Evolutionary conservation across 805 yeast genomes (phyloP).

Genomic region (Saccharomyces kudriavzevii): DNA sequence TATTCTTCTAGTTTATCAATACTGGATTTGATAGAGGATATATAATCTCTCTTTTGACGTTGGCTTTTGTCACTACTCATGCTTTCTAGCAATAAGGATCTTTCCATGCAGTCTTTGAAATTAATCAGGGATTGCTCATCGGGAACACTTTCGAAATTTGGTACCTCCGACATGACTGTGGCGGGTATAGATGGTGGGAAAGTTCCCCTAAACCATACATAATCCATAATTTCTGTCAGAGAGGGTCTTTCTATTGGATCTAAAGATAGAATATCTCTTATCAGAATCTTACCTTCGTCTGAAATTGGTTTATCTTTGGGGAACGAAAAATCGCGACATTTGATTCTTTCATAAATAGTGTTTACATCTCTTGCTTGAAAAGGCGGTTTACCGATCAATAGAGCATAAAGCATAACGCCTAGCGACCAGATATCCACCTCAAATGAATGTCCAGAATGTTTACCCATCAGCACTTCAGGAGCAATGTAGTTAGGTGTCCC

Average conservation of each 20-base stretch:
- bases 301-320: constrained; percentile 64
- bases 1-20: constrained; percentile 24
- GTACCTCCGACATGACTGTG: constrained; percentile 39
- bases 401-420: constrained; percentile 92
- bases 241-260: constrained; percentile 79
- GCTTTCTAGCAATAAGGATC: constrained; percentile 42
- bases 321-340: constrained; percentile 68
- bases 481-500: constrained; percentile 99
- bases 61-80: neutral
- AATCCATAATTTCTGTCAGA: constrained; percentile 66
- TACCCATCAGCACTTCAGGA: constrained; percentile 91
- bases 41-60: neutral
- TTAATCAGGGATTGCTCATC: constrained; percentile 57
- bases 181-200: constrained; percentile 69
- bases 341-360: constrained; percentile 85
- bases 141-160: constrained; percentile 53
- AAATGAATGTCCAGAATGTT: constrained; percentile 79
- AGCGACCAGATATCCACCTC: constrained; percentile 98
- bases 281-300: constrained; percentile 62
- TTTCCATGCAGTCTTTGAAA: constrained; percentile 56
- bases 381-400: constrained; percentile 91
- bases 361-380: constrained; percentile 94
- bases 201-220: constrained; percentile 80
- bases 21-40: constrained; percentile 14
- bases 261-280: constrained; percentile 62